Evolutionary conservation across 805 yeast genomes (phyloP).

Genomic region (Candida sanyiensis): DNA sequence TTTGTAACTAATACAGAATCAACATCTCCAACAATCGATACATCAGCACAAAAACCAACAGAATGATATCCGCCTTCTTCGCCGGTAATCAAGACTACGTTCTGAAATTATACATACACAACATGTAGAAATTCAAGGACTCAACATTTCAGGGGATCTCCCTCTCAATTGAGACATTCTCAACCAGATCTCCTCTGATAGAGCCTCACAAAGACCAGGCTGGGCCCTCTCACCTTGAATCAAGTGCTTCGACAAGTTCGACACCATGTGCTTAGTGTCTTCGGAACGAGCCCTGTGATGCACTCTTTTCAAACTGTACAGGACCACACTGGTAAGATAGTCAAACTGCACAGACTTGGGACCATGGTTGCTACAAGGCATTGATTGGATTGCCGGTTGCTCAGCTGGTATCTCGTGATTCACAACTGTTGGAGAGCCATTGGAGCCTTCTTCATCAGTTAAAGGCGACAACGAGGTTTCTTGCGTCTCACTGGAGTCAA

Average conservation of each 20-base stretch:
- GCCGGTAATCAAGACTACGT: no score
- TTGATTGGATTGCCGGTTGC: not conserved
- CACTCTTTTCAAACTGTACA: conserved; percentile 42
- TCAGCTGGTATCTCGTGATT: conserved; percentile 1
- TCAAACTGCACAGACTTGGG: conserved; percentile 22
- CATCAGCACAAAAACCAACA: no score
- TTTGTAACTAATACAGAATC: no score
- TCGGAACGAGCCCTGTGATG: conserved; percentile 46
- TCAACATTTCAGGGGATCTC: not conserved
- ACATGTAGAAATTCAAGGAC: no score
- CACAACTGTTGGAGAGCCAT: conserved; percentile 2
- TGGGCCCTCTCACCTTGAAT: conserved; percentile 41
- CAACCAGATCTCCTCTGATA: conserved; percentile 55
- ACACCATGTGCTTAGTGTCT: conserved; percentile 42
- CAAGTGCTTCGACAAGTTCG: conserved; percentile 36
- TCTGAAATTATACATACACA: no score
- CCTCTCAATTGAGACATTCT: conserved; percentile 26
- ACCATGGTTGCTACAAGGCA: not conserved
- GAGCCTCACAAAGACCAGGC: conserved; percentile 63
- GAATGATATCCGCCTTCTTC: no score
- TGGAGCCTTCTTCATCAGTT: not conserved
- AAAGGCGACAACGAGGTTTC: conserved; percentile 17
- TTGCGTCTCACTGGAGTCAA: conserved; percentile 18
- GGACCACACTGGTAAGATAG: conserved; percentile 37
- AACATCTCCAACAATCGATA: no score